Percentiles rank a stretch among this genome's conserved stretches.
These are phyloP conservation scores for Pistacia integerrima DNA, from an alignment of 345 rosid genomes.

Conservation along the genomic window DNA sequence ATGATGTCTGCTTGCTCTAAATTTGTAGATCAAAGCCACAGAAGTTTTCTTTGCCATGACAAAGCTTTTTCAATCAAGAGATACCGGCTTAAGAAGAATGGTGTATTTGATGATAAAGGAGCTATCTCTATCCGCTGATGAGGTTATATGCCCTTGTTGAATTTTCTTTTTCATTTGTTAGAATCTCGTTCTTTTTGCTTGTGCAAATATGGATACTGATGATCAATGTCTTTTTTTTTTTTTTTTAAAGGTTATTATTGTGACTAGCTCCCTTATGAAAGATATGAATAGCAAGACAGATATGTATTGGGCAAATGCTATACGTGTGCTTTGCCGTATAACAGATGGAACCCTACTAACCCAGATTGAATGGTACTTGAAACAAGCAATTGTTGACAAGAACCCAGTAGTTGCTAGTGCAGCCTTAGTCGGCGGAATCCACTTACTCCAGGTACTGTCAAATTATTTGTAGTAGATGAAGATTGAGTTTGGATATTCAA, in stretches of 20 bases:
- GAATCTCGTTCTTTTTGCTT: background rate
- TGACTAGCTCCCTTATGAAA: constrained; percentile 97
- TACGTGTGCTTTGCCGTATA: constrained; percentile 94
- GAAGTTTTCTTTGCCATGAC: constrained; percentile 96
- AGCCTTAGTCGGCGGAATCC: constrained; percentile 96
- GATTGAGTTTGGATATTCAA: constrained; percentile 1
- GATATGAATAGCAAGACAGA: constrained; percentile 99
- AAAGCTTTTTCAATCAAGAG: constrained; percentile 94
- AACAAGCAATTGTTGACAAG: constrained; percentile 98
- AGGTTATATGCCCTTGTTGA: constrained; percentile 46
- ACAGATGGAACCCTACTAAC: constrained; percentile 92
- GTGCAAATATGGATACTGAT: constrained; percentile 18
- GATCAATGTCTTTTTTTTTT: background rate
- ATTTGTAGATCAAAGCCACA: constrained; percentile 77
- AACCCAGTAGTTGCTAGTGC: constrained; percentile 99
- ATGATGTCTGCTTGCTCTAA: constrained; percentile 17
- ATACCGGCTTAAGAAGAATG: constrained; percentile 95
- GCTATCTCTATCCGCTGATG: constrained; percentile 96
- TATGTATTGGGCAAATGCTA: constrained; percentile 97
- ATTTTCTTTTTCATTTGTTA: background rate
- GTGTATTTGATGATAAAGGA: constrained; percentile 97
- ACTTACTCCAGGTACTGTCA: constrained; percentile 76
- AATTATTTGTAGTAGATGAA: background rate
- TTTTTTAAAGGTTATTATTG: constrained; percentile 76
- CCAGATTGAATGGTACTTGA: constrained; percentile 92